These are phyloP conservation scores for Spergularia azorica DNA, from an alignment of 179 eudicot species.

Conservation along the genomic window DNA sequence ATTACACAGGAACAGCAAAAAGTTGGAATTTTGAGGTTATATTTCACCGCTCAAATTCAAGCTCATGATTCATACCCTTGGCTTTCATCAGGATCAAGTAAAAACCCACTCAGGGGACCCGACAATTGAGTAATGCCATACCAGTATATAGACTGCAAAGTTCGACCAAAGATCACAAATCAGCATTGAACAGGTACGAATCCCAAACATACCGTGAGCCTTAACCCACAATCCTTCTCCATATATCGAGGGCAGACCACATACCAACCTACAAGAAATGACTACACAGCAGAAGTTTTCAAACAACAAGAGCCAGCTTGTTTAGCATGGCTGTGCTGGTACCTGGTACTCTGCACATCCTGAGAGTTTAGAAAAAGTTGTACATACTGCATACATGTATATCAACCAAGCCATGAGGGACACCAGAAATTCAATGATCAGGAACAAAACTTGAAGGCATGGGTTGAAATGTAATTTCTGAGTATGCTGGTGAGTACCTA, in stretches of 20 bases:
- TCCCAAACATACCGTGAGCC: constrained; percentile 4
- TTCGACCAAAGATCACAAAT: neutral
- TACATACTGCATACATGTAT: neutral
- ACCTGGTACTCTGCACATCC: neutral
- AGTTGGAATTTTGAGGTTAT: too few relatives aligned
- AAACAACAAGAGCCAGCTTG: neutral
- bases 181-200: neutral
- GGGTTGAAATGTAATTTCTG: constrained; percentile 5
- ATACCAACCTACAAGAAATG: neutral
- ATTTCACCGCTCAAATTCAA: too few relatives aligned
- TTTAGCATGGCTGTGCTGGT: neutral
- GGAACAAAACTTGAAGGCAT: constrained; percentile 10
- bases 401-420: constrained; percentile 7
- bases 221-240: neutral
- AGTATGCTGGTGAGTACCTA: constrained; percentile 1
- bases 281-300: neutral
- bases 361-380: neutral
- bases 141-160: neutral
- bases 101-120: too few relatives aligned
- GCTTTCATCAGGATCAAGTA: too few relatives aligned
- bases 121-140: too few relatives aligned
- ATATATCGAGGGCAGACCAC: neutral
- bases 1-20: too few relatives aligned
- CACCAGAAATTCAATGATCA: neutral
- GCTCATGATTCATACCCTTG: too few relatives aligned